These are phyloP conservation scores for Pythium brachiatum DNA, from an alignment of 352 stramenopile genomes.

Conservation along the genomic window DNA sequence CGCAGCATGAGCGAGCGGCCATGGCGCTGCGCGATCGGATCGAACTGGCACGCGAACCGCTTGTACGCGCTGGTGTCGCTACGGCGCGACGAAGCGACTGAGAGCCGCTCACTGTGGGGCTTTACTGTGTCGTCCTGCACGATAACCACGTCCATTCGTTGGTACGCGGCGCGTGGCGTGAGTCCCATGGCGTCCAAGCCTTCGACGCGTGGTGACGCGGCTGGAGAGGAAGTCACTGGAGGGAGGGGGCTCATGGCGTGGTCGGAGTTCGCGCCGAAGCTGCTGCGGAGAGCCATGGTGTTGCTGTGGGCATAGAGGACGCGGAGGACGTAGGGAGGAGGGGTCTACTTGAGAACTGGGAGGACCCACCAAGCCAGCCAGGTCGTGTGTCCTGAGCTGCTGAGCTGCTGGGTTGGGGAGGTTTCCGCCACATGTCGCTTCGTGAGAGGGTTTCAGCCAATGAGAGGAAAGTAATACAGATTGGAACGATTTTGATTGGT, in stretches of 20 bases:
- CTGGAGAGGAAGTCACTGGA: neutral
- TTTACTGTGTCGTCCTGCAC: neutral
- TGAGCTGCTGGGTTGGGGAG: neutral
- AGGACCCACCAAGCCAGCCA: neutral
- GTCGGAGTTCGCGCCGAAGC: neutral
- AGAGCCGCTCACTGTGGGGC: neutral
- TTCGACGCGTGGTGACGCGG: neutral
- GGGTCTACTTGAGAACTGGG: neutral
- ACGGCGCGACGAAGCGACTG: neutral
- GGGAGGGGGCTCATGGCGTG: neutral
- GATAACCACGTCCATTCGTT: slow-evolving; percentile 9
- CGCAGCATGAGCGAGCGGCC: slow-evolving; percentile 21
- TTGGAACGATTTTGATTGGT: neutral
- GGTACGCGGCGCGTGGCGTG: slow-evolving; percentile 26
- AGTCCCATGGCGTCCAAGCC: slow-evolving; percentile 23
- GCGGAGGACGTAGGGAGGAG: neutral
- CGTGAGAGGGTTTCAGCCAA: neutral
- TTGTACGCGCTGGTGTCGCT: slow-evolving; percentile 1
- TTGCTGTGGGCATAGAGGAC: slow-evolving; percentile 1
- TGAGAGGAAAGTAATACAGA: neutral
- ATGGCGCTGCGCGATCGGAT: slow-evolving; percentile 3
- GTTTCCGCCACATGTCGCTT: neutral
- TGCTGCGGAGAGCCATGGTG: slow-evolving; percentile 1
- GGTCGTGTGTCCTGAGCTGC: too few relatives aligned
- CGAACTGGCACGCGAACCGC: slow-evolving; percentile 1